Evolutionary conservation across 495 filamentous ascomycete genomes (phyloP), one percentile per base, ranked within the genome.

Genomic region (Talaromyces liani): DNA sequence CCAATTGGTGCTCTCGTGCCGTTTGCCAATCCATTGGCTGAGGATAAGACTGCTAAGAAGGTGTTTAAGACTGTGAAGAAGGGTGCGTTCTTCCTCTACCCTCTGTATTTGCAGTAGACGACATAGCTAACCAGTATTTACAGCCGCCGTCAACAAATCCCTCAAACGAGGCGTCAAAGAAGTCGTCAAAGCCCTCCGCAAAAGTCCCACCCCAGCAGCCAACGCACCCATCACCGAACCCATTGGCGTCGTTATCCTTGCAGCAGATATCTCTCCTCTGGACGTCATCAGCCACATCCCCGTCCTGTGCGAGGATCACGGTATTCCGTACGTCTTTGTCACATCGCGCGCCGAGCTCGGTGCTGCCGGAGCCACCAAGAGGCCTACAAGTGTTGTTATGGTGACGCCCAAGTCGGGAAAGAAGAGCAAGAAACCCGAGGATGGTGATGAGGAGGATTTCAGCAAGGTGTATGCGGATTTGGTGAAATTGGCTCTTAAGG

Each of bases 131-230:
- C 62, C 61, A 29, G 29, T 49, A 31, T 60, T 60, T 55, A 24
- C 73, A 98, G 93, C 91, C 59, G 91, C 92, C 64, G 96, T 95
- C 78, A 84, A 90, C 79, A 94, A 92, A 79, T 86, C 89, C 63
- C 88, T 99, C 75, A 92, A 93, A 78, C 93, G 95, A 70, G 94
- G 94, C 77, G 93, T 98, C 49, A 98, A 98, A 79, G 94, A 99
- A 79, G 91, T 94, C 72, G 91, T 97, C 79, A 99, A 99, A 81
- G 85, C 91, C 22, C 88, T 99, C 69, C 90, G 93, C 75, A 96
- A 97, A 79, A 90, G 89, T 5, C 83, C 91, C 62, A 75, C 85
- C 56, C 73, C 77, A 62, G 75, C 76, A 34, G 77, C 82, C 65
- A 82, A 84, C 58, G 80, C 80, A 22, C 68, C 77, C 62, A 71